Evolutionary conservation across 2,329 filamentous ascomycete species (phyloP).

Genomic region (Aureobasidium uvarum): DNA sequence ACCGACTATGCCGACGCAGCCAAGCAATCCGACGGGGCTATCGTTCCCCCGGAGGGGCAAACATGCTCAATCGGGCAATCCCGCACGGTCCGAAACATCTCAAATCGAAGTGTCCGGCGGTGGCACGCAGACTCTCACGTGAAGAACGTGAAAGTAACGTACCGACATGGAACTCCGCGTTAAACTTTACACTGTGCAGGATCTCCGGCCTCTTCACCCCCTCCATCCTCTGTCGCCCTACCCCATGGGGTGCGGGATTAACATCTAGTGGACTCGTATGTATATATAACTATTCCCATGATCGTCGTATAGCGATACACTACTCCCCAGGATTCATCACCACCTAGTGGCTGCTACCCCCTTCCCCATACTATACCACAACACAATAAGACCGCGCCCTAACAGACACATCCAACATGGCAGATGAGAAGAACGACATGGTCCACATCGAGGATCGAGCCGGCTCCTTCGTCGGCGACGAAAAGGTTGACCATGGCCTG

Average conservation of each 20-base stretch:
- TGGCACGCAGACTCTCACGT: background rate
- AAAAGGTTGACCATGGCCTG: constrained; percentile 2
- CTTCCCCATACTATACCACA: background rate
- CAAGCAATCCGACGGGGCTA: background rate
- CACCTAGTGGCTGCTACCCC: background rate
- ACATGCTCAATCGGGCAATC: background rate
- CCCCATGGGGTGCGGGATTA: constrained; percentile 9
- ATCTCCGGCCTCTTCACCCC: background rate
- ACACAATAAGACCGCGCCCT: background rate
- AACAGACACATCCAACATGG: background rate
- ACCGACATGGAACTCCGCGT: no score
- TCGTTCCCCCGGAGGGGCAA: background rate
- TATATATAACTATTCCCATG: background rate
- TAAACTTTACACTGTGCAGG: background rate
- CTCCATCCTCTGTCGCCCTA: background rate
- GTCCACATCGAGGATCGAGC: constrained; percentile 9
- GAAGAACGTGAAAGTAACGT: background rate
- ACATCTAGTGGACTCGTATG: background rate
- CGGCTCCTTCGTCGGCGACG: constrained; percentile 7
- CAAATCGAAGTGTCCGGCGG: background rate
- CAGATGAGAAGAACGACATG: background rate
- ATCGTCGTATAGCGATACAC: background rate
- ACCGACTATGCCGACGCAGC: background rate
- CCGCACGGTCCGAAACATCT: background rate
- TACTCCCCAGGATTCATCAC: background rate